phyloP scores from a whole-genome alignment of 1,284 basidiomycete genomes.

The Sparassis latifolia region DNA sequence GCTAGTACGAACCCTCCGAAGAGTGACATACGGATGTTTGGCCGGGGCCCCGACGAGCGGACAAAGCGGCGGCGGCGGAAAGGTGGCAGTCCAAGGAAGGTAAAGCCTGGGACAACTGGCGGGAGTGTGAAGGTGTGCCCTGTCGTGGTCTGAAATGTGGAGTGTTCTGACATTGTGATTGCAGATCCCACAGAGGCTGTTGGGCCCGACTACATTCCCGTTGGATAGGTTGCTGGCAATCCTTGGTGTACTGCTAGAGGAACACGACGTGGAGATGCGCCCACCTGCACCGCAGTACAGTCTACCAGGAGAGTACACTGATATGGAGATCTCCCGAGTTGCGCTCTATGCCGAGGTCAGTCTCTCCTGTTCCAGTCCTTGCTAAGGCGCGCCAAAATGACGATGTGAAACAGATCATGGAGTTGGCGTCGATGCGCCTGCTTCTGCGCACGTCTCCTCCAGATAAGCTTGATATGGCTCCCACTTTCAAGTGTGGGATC shows the following conservation, averaged over 20 bases:
- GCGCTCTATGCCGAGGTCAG: constrained; percentile 53
- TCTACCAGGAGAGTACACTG: constrained; percentile 55
- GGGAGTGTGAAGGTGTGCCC: constrained; percentile 42
- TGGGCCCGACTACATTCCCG: constrained; percentile 78
- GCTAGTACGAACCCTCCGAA: constrained; percentile 84
- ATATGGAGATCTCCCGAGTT: constrained; percentile 60
- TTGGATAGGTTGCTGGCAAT: constrained; percentile 82
- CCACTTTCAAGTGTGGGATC: constrained; percentile 71
- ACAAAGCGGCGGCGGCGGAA: constrained; percentile 50
- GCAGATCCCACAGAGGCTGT: constrained; percentile 71
- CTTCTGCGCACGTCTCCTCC: constrained; percentile 59
- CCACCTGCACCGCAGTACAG: constrained; percentile 40
- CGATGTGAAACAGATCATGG: constrained; percentile 48
- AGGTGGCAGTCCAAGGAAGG: constrained; percentile 33
- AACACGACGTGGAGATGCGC: constrained; percentile 62
- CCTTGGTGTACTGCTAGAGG: constrained; percentile 76
- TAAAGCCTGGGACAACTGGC: constrained; percentile 29
- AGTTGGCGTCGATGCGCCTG: constrained; percentile 64
- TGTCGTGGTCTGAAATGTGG: background rate
- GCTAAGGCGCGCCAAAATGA: background rate
- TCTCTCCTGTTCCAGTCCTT: constrained; percentile 1
- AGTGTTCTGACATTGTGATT: background rate
- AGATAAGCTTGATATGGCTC: constrained; percentile 65
- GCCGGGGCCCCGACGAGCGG: constrained; percentile 61
- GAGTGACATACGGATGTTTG: constrained; percentile 79